A percentile compares a stretch with the other conserved stretches of the same genome.
Conservation (phyloP, 2,329 filamentous ascomycete genomes). For the Periconia sp. region DNA sequence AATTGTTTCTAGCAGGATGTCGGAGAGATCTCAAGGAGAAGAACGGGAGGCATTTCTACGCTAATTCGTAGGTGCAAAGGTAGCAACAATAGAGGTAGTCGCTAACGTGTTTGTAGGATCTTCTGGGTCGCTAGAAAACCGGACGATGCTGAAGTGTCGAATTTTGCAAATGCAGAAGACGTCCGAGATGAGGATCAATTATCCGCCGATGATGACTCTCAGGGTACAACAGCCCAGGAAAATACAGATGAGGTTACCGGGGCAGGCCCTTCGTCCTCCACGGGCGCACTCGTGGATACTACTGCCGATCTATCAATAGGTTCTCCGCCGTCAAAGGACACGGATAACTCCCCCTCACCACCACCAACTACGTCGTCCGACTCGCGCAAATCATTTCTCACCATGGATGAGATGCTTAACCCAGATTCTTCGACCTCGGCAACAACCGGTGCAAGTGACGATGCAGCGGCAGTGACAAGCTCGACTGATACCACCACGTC, state of each 20-base stretch:
- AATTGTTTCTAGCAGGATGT: constrained; percentile 34
- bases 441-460: no score
- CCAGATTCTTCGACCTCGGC: no score
- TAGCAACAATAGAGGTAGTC: not conserved
- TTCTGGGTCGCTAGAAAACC: constrained; percentile 35
- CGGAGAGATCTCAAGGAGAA: constrained; percentile 30
- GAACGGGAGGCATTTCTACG: constrained; percentile 34
- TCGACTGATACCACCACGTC: no score
- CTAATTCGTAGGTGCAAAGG: constrained; percentile 30
- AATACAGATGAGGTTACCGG: not conserved
- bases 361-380: not conserved
- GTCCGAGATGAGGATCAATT: constrained; percentile 28
- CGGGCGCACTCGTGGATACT: constrained; percentile 1
- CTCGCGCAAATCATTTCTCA: not conserved
- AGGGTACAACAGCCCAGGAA: not conserved
- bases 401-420: constrained; percentile 1
- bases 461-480: no score
- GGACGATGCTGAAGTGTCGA: constrained; percentile 3
- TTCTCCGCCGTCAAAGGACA: not conserved
- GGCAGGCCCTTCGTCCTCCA: not conserved
- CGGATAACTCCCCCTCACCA: not conserved
- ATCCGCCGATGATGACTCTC: constrained; percentile 26
- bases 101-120: constrained; percentile 22
- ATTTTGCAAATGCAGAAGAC: constrained; percentile 8
- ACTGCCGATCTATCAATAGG: not conserved